Conservation (phyloP, 441 rosid genomes). For the Populus hybrid region DNA sequence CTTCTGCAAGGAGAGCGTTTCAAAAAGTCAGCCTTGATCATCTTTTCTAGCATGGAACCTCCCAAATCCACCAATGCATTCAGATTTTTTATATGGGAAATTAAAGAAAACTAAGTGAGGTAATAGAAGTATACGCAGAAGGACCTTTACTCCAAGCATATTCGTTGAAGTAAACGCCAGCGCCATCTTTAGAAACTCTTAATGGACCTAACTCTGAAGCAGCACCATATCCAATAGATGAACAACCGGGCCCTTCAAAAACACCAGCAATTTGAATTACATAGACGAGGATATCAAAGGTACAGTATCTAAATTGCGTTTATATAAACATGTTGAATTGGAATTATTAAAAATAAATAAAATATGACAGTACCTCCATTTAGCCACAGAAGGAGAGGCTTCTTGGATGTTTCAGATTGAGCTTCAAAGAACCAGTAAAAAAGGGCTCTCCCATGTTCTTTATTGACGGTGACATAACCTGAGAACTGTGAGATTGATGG, state of each 20-base stretch:
- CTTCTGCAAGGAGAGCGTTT: constrained; percentile 28
- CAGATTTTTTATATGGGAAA: not conserved
- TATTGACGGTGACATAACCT: constrained; percentile 53
- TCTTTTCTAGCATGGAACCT: not conserved
- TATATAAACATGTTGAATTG: not conserved
- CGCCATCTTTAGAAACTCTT: constrained; percentile 44
- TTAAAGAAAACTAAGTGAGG: not conserved
- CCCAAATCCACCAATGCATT: not conserved
- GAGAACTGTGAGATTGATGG: constrained; percentile 51
- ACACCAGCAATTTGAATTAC: not conserved
- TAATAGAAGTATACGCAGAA: not conserved
- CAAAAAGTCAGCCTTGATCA: not conserved
- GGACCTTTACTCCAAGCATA: constrained; percentile 59
- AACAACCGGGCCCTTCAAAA: constrained; percentile 59
- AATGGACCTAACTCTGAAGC: constrained; percentile 59
- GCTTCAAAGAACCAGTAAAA: constrained; percentile 70
- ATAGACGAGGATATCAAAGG: not conserved
- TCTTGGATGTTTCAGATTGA: constrained; percentile 39
- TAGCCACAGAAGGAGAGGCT: constrained; percentile 62
- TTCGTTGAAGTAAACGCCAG: constrained; percentile 37
- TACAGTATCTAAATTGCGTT: not conserved
- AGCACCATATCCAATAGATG: constrained; percentile 64
- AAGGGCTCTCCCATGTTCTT: constrained; percentile 50
- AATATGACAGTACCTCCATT: constrained; percentile 43
- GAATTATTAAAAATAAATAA: not conserved